These are phyloP conservation scores for Boletus coccyginus DNA, from an alignment of 768 basidiomycete genomes.

Conservation along the genomic window DNA sequence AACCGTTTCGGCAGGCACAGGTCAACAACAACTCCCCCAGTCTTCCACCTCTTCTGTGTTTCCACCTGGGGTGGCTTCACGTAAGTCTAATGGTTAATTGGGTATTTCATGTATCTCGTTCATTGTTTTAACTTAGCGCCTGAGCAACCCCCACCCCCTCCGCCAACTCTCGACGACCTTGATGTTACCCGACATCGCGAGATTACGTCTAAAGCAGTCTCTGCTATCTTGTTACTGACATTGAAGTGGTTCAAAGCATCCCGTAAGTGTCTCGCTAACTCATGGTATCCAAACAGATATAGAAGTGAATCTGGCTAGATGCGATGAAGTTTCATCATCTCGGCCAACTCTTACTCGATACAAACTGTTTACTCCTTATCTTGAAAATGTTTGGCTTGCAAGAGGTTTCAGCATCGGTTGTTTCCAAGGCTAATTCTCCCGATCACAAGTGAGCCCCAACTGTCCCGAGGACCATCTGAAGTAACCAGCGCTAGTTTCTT, in stretches of 20 bases:
- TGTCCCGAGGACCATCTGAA: constrained; percentile 1
- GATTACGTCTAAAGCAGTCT: constrained; percentile 95
- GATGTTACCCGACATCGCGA: constrained; percentile 95
- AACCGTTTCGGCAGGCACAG: constrained; percentile 81
- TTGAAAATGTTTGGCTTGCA: constrained; percentile 98
- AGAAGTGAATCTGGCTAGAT: constrained; percentile 48
- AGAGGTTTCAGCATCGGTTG: constrained; percentile 79
- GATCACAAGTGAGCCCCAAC: constrained; percentile 66
- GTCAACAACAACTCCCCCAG: constrained; percentile 53
- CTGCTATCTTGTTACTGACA: constrained; percentile 85
- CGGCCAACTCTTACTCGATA: constrained; percentile 92
- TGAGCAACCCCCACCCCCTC: constrained; percentile 60
- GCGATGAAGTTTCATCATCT: constrained; percentile 98
- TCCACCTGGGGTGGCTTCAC: constrained; percentile 66
- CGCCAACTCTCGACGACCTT: constrained; percentile 83
- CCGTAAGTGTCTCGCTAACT: constrained; percentile 53
- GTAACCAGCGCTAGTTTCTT: constrained; percentile 70
- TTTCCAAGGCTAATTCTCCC: constrained; percentile 85
- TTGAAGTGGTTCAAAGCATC: constrained; percentile 99
- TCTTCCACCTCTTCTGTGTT: constrained; percentile 69
- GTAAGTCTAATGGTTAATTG: constrained; percentile 37
- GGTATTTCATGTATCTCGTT: not conserved
- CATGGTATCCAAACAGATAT: not conserved
- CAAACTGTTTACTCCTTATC: constrained; percentile 89
- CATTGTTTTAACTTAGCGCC: constrained; percentile 39